A percentile compares a stretch with the other conserved stretches of the same genome.
phyloP scores from a whole-genome alignment of 2,329 filamentous ascomycete genomes.

The Alternaria longipes region DNA sequence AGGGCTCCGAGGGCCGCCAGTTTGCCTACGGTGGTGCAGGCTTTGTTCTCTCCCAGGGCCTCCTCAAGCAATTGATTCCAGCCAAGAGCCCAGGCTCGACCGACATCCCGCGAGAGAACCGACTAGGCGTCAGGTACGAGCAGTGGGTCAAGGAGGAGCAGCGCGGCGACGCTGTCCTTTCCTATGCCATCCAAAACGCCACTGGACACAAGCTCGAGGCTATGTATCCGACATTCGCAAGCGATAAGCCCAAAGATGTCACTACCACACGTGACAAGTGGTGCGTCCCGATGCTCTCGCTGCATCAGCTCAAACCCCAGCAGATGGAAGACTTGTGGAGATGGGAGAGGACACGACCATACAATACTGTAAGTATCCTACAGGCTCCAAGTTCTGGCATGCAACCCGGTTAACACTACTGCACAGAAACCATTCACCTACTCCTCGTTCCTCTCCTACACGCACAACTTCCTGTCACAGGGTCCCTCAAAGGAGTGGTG shows the following conservation, averaged over 20 bases:
- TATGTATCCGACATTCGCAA: slow-evolving; percentile 51
- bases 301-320: slow-evolving; percentile 52
- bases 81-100: slow-evolving; percentile 27
- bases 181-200: slow-evolving; percentile 49
- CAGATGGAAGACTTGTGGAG: slow-evolving; percentile 62
- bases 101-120: slow-evolving; percentile 45
- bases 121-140: slow-evolving; percentile 43
- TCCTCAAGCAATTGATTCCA: slow-evolving; percentile 60
- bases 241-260: slow-evolving; percentile 61
- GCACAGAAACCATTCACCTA: slow-evolving; percentile 49
- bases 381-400: background rate
- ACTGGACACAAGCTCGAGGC: slow-evolving; percentile 49
- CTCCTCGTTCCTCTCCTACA: slow-evolving; percentile 51
- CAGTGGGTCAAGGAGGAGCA: slow-evolving; percentile 56
- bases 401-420: slow-evolving; percentile 13
- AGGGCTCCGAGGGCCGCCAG: slow-evolving; percentile 39
- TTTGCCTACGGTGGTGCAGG: slow-evolving; percentile 59
- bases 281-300: slow-evolving; percentile 55
- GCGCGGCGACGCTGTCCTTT: slow-evolving; percentile 53
- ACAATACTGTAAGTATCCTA: slow-evolving; percentile 37
- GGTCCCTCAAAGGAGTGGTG: slow-evolving; percentile 46
- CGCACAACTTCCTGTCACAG: slow-evolving; percentile 45
- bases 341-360: slow-evolving; percentile 55
- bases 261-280: slow-evolving; percentile 52
- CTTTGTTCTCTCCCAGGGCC: slow-evolving; percentile 58